Evolutionary conservation across 1,284 basidiomycete species (phyloP).

Genomic region (Coniferiporia sulphurascens): DNA sequence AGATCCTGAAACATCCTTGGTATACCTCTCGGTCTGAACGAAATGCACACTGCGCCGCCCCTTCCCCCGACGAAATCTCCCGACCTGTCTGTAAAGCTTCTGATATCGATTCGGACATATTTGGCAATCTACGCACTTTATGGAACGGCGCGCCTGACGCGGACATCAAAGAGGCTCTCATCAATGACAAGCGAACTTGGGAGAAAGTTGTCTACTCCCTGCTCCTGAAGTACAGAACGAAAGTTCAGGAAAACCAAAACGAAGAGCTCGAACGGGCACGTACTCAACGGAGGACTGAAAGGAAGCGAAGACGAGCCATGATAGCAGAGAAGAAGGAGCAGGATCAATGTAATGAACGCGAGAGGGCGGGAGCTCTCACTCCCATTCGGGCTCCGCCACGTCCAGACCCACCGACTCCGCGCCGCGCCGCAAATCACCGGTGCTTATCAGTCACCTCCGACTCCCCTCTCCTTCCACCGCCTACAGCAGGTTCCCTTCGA

Average conservation of each 20-base stretch:
- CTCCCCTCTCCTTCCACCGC: conserved; percentile 19
- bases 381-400: conserved; percentile 40
- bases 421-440: conserved; percentile 36
- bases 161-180: conserved; percentile 66
- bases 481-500: neutral
- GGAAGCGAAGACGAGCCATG: conserved; percentile 24
- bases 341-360: conserved; percentile 2
- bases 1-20: conserved; percentile 88
- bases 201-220: conserved; percentile 92
- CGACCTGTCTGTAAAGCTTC: conserved; percentile 54
- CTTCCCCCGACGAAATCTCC: conserved; percentile 65
- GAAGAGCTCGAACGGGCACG: conserved; percentile 47
- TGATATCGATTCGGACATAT: conserved; percentile 85
- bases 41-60: conserved; percentile 45
- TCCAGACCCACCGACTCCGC: conserved; percentile 56
- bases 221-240: conserved; percentile 72
- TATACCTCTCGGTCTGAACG: conserved; percentile 66
- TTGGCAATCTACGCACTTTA: conserved; percentile 86
- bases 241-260: conserved; percentile 65
- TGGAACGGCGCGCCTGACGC: conserved; percentile 79
- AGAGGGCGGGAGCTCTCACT: conserved; percentile 15
- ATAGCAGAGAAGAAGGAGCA: conserved; percentile 13
- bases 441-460: conserved; percentile 20
- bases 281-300: conserved; percentile 29
- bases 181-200: conserved; percentile 70